Evolutionary conservation across 2,329 filamentous ascomycete genomes (phyloP).

Genomic region (Orbilia blumenaviensis): DNA sequence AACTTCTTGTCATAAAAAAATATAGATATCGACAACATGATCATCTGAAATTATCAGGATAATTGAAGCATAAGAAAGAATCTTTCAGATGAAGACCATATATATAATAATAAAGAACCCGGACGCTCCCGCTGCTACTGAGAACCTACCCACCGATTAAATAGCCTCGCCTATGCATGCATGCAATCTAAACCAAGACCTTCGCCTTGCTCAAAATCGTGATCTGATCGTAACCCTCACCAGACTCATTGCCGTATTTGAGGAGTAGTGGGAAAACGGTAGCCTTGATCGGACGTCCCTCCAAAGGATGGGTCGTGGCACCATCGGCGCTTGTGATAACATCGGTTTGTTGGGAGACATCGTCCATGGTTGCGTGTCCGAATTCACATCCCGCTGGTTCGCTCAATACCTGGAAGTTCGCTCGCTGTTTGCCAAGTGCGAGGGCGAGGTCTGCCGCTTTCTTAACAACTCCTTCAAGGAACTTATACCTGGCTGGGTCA

Average conservation of each 20-base stretch:
- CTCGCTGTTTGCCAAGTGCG: constrained; percentile 44
- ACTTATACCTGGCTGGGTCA: constrained; percentile 45
- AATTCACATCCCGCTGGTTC: constrained; percentile 48
- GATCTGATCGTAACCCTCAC: constrained; percentile 47
- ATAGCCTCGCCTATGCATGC: not conserved
- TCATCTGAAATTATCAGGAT: constrained; percentile 13
- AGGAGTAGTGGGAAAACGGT: constrained; percentile 43
- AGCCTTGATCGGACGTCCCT: constrained; percentile 44
- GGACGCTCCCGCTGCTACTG: not conserved
- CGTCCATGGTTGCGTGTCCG: constrained; percentile 41
- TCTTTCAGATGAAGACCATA: constrained; percentile 14
- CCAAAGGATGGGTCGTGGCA: constrained; percentile 36
- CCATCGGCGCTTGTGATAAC: constrained; percentile 24
- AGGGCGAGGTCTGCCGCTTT: constrained; percentile 41
- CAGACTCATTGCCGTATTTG: constrained; percentile 47
- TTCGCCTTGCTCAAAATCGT: constrained; percentile 53
- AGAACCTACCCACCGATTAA: not conserved
- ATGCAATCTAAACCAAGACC: constrained; percentile 44
- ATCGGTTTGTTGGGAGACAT: constrained; percentile 49
- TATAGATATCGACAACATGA: constrained; percentile 16
- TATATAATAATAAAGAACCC: constrained; percentile 28
- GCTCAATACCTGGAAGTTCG: constrained; percentile 48
- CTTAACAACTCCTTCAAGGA: constrained; percentile 41
- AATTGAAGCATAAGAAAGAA: constrained; percentile 8
- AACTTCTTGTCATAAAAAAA: constrained; percentile 32